Base-by-base conservation (phyloP, 2,329 filamentous ascomycete species). In the Microdochium paspali region DNA sequence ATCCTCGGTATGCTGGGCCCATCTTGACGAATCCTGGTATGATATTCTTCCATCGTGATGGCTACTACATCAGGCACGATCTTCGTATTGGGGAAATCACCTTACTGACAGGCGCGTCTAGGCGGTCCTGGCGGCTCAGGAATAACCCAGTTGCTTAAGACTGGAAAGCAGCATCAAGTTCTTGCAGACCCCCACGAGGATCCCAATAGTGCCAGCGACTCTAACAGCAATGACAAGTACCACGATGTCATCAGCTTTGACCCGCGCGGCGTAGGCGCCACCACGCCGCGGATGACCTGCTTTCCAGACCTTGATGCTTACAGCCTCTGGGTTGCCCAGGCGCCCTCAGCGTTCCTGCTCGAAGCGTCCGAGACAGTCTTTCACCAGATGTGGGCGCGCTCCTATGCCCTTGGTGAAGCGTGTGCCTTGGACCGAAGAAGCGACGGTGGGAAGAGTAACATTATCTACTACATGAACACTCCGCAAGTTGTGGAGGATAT, bases 401-500 rank as follows among this genome's bases (percentile, higher is more conserved):
- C 50, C 0, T 26, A 46, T 3, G 56, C 57, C 12, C 40, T 59
- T n/a, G 56, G 53, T 2, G 46, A 46, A 18, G 57, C 53, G 26
- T 60, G 58, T 47, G 49, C 54, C 2, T 47, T 6, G n/a, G 10
- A 35, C 10, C 31, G 31, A 6, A n/a, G 26, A n/a, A n/a, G 26
- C 26, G 26, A 47, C 5, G 50, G 47, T 5, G 52, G 53, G 25
- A 54, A 55, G 18, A 49, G 51, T 10, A 57, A 56, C 39, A 57
- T 59, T 20, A 48, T 56, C 1, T 47, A 46, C 31, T 71, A 69
- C 54, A 59, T 71, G 43, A 67, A 66, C 15, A 75, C 73, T 0
- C 68, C 70, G 2, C 67, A 65, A 23, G 69, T 71, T 2, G 72
- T 69, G 2, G 59, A 66, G 32, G 72, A 77, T 50, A 74, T 76